Percentiles rank a stretch among this genome's conserved stretches.
These are phyloP conservation scores for Zygoascus meyerae DNA, from an alignment of 1,139 yeast species.

Conservation along the genomic window DNA sequence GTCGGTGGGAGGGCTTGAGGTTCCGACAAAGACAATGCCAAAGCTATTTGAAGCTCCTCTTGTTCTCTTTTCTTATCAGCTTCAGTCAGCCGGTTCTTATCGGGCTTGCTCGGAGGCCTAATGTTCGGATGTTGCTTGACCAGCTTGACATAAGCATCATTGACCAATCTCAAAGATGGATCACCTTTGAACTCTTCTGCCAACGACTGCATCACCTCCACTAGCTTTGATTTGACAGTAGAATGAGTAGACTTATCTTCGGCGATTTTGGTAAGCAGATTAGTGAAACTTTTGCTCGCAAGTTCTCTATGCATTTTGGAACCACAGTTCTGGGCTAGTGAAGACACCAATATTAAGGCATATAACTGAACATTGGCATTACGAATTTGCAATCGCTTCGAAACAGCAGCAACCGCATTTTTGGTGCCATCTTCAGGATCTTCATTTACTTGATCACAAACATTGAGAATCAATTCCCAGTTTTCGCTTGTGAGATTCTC, in stretches of 20 bases:
- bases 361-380: constrained; percentile 82
- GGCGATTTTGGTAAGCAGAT: constrained; percentile 49
- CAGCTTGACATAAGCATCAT: constrained; percentile 46
- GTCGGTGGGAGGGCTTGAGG: constrained; percentile 9
- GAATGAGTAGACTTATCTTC: constrained; percentile 56
- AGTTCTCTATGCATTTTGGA: constrained; percentile 77
- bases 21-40: constrained; percentile 72
- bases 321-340: constrained; percentile 92
- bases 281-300: constrained; percentile 63
- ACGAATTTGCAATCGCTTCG: constrained; percentile 48
- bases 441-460: constrained; percentile 69
- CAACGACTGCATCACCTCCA: constrained; percentile 65
- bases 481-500: constrained; percentile 76
- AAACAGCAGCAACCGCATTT: constrained; percentile 47
- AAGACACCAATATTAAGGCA: constrained; percentile 61
- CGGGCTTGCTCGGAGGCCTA: constrained; percentile 54
- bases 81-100: constrained; percentile 47
- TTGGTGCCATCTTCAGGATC: constrained; percentile 64
- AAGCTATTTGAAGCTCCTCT: constrained; percentile 70
- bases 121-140: constrained; percentile 31
- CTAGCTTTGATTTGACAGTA: constrained; percentile 59
- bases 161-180: constrained; percentile 67
- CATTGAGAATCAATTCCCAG: constrained; percentile 78
- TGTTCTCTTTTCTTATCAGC: constrained; percentile 59
- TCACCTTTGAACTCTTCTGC: constrained; percentile 53